Conservation (phyloP, 2,329 filamentous ascomycete genomes). For the Tolypocladium nubicola region DNA sequence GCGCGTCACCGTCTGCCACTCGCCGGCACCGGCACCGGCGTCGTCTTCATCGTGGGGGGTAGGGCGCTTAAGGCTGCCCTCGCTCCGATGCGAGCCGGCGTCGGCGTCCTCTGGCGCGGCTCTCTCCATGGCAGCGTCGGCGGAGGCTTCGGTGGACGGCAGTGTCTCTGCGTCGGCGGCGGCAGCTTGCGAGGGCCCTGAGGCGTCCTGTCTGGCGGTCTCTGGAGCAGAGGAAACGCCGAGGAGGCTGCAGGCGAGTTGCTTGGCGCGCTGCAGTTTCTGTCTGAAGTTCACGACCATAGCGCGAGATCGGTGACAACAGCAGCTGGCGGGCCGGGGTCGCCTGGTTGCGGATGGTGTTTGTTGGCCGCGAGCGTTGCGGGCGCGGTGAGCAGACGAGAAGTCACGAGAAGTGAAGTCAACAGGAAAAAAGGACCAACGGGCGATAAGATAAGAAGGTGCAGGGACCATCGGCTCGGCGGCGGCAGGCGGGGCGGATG, state of each 20-base stretch:
- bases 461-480: too few relatives aligned
- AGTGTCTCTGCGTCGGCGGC: not conserved
- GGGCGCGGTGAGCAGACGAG: not conserved
- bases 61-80: constrained; percentile 36
- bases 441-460: not conserved
- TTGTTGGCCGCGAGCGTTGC: not conserved
- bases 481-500: too few relatives aligned
- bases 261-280: constrained; percentile 9
- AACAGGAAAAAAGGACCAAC: not conserved
- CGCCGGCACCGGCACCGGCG: constrained; percentile 18
- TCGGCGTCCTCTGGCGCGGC: constrained; percentile 5
- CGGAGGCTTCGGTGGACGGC: not conserved
- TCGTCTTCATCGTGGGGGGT: constrained; percentile 31
- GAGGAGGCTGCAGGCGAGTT: constrained; percentile 7
- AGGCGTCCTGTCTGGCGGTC: not conserved
- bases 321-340: not conserved
- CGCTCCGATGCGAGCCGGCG: constrained; percentile 14
- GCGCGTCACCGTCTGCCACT: constrained; percentile 46
- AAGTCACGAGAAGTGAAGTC: not conserved
- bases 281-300: constrained; percentile 9
- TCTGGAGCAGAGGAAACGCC: constrained; percentile 2
- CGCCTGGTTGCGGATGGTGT: not conserved
- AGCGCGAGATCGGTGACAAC: not conserved
- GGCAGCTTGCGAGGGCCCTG: not conserved
- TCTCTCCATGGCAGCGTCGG: constrained; percentile 6